These are phyloP conservation scores for Diutina rugosa DNA, from an alignment of 1,139 yeast genomes.

Conservation along the genomic window DNA sequence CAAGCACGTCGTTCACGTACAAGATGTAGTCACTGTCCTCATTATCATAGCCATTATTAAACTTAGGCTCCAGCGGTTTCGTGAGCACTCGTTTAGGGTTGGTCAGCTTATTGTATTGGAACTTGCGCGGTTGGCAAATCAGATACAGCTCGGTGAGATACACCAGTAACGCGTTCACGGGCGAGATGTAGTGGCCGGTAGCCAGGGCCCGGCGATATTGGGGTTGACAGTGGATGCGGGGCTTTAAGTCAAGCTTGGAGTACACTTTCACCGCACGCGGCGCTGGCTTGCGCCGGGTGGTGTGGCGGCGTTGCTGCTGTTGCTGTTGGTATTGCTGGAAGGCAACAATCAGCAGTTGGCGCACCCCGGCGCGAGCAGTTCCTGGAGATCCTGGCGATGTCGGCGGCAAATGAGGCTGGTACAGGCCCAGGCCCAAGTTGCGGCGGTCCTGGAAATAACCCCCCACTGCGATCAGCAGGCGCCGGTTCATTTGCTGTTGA, in stretches of 20 bases:
- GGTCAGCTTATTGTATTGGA: slow-evolving; percentile 70
- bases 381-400: not conserved
- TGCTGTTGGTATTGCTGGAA: not conserved
- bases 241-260: slow-evolving; percentile 43
- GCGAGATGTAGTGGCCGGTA: slow-evolving; percentile 73
- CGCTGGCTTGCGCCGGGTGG: slow-evolving; percentile 16
- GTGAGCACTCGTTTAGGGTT: slow-evolving; percentile 90
- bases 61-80: slow-evolving; percentile 77
- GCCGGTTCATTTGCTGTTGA: not conserved
- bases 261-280: slow-evolving; percentile 27
- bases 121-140: slow-evolving; percentile 72
- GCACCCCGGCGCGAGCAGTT: not conserved
- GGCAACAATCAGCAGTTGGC: slow-evolving; percentile 1
- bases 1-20: slow-evolving; percentile 87
- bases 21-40: slow-evolving; percentile 82
- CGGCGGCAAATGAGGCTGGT: not conserved
- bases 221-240: slow-evolving; percentile 52
- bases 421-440: not conserved
- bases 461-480: slow-evolving; percentile 1
- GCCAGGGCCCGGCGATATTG: slow-evolving; percentile 73
- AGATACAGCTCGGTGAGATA: slow-evolving; percentile 71
- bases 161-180: slow-evolving; percentile 69
- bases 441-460: slow-evolving; percentile 2
- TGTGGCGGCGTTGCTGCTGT: slow-evolving; percentile 5
- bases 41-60: slow-evolving; percentile 80